Evolutionary conservation across 495 filamentous ascomycete genomes (phyloP), one percentile per base, ranked within the genome.

Genomic region (Penicillium soppii): DNA sequence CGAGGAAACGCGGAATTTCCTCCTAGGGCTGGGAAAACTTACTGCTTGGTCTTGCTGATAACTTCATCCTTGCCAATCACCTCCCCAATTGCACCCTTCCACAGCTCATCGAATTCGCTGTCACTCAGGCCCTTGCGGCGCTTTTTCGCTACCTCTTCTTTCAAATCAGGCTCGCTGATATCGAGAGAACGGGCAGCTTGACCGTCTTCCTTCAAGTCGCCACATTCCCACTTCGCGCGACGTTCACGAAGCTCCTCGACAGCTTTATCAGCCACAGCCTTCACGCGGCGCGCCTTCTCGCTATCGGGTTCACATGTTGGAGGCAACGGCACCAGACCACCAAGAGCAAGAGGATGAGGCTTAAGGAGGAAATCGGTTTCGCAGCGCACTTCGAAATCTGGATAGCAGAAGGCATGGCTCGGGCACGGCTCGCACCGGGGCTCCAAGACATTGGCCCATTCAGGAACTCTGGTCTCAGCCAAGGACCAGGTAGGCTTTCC

Each of bases 261-360:
- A 3, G 90, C 91, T 59, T 84, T 86, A 68, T 97, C 86, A 4
- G 90, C 90, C 20, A 98, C 90, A 30, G 85, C 82, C 59, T 90
- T 87, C 37, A 97, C 89, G 21, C 85, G 83, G 40, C 91, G 86
- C 16, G 86, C 89, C 62, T 96, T 97, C 65, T 92, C 89, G 42
- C 91, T 89, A 65, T 98, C 95, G 1, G 95, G 86, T 65, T 96
- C 92, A 65, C 94, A 98, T n/a, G 87, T 90, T 10, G 94, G 92
- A 1, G 92, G 82, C 22, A 97, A 72, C 15, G 94, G 94, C 7
- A 97, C 60, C 12, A 94, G 59, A 4, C 94, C 92, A 19, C 86
- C 84, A 0, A 97, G 62, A 0, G 91, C 84, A 10, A 96, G 76
- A 6, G 91, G 92, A 67, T 97, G 94, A 6, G 85, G 79, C 63